Evolutionary conservation across 2,329 filamentous ascomycete species (phyloP).

Genomic region (Aspergillus sojae): DNA sequence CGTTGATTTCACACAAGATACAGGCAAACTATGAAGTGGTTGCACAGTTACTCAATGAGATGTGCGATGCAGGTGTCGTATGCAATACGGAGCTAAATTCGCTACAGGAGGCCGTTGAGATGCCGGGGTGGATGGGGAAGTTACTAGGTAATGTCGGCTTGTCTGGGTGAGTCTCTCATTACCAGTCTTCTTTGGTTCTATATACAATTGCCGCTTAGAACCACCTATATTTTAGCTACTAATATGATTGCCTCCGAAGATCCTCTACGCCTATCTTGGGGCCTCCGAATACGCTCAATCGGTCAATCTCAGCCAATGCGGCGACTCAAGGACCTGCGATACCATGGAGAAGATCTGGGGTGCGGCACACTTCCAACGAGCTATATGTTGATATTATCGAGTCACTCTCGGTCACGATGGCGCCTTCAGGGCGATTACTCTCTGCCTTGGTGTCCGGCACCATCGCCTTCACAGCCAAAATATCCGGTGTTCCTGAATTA

Average conservation of each 20-base stretch:
- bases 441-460: conserved; percentile 87
- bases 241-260: conserved; percentile 9
- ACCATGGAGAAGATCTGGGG: conserved; percentile 89
- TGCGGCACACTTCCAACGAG: conserved; percentile 95
- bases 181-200: too few species aligned
- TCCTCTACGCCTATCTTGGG: conserved; percentile 47
- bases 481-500: conserved; percentile 93
- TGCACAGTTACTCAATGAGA: conserved; percentile 88
- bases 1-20: conserved; percentile 81
- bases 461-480: conserved; percentile 91
- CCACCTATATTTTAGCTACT: background rate
- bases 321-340: conserved; percentile 56
- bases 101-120: conserved; percentile 85
- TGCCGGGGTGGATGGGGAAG: conserved; percentile 87
- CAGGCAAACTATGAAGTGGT: conserved; percentile 91
- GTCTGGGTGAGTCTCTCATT: conserved; percentile 61
- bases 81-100: conserved; percentile 93
- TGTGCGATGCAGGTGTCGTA: conserved; percentile 92
- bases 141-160: conserved; percentile 84
- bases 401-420: conserved; percentile 81
- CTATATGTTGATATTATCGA: conserved; percentile 96
- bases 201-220: background rate
- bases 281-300: conserved; percentile 43
- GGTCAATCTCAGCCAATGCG: conserved; percentile 40
- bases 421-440: conserved; percentile 84